Evolutionary conservation across 2,329 filamentous ascomycete genomes (phyloP), one percentile per base, ranked within the genome.

Genomic region (Aspergillus fumigatus): DNA sequence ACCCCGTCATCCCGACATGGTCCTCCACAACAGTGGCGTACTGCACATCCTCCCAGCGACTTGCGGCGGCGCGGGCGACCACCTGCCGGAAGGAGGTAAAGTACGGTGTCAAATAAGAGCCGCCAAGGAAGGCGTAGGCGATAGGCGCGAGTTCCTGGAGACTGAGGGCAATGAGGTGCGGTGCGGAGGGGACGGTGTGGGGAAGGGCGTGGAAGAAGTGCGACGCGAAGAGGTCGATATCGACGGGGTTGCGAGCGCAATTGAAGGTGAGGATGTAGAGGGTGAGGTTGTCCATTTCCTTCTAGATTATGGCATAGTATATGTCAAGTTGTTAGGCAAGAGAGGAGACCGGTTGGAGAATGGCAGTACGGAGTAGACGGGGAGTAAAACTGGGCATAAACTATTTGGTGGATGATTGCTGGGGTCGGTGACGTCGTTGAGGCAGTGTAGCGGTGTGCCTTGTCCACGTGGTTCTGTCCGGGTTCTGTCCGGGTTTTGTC

Each of bases 131-230:
- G 25, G 89, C 85, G 67, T 91, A 85, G 52, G 88, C 83, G 51
- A 97, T 82, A 0, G 94, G 94, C 9, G 92, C 89, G 59, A 97
- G 82, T 75, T 99, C 94, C 74, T 99, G 92, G 19, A 99, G 82
- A 17, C 81, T 84, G 58, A 90, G 75, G 56, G 87, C 83, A 58
- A 90, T 75, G 41, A 90, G 72, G 61, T 88, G 92, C 4, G 91
- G 79, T 71, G 88, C 70, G 17, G 71, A 58, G 59, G 60, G 61
- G 84, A 49, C 70, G 50, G 70, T 63, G 51, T 63, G 57, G 23
- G 72, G 67, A 27, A 94, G 81, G 38, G 77, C 79, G 52, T 80
- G 74, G 69, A 88, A 84, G 62, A 96, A 78, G 67, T 92, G 86
- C 10, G 82, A 76, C 14, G 89, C 86, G 66, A 97, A 91, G 52